These are phyloP conservation scores for Coemansia sp. DNA, from an alignment of 192 early-diverging fungal species.

Conservation along the genomic window DNA sequence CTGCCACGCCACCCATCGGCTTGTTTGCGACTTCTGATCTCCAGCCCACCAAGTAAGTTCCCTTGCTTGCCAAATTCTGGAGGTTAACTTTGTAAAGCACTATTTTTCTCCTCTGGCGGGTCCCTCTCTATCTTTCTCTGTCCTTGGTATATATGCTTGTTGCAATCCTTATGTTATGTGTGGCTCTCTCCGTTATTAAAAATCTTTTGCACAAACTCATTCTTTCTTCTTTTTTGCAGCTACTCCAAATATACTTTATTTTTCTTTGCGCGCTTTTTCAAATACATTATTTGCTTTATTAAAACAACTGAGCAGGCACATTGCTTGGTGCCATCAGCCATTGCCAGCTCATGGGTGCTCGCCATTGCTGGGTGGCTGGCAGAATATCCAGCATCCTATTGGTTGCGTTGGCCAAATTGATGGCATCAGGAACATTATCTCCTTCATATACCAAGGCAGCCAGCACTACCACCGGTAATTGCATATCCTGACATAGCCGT, in stretches of 20 bases:
- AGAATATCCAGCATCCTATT: slow-evolving; percentile 29
- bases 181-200: too few species aligned
- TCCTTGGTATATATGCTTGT: not conserved
- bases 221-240: too few species aligned
- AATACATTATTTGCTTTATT: slow-evolving; percentile 1
- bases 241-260: not conserved
- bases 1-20: slow-evolving; percentile 26
- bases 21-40: slow-evolving; percentile 6
- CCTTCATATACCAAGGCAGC: slow-evolving; percentile 71
- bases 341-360: slow-evolving; percentile 42
- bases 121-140: too few species aligned
- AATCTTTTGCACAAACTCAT: too few species aligned
- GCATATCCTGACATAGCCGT: slow-evolving; percentile 36
- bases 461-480: slow-evolving; percentile 50
- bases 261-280: slow-evolving; percentile 6
- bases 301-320: slow-evolving; percentile 28
- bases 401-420: slow-evolving; percentile 58
- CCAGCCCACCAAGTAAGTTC: too few species aligned
- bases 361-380: slow-evolving; percentile 19
- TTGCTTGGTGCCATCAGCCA: slow-evolving; percentile 37
- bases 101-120: too few species aligned
- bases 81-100: too few species aligned
- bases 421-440: slow-evolving; percentile 69
- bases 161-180: too few species aligned
- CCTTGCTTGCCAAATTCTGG: too few species aligned